Evolutionary conservation across 805 yeast genomes (phyloP).

Genomic region (Ogataea dorogensis): DNA sequence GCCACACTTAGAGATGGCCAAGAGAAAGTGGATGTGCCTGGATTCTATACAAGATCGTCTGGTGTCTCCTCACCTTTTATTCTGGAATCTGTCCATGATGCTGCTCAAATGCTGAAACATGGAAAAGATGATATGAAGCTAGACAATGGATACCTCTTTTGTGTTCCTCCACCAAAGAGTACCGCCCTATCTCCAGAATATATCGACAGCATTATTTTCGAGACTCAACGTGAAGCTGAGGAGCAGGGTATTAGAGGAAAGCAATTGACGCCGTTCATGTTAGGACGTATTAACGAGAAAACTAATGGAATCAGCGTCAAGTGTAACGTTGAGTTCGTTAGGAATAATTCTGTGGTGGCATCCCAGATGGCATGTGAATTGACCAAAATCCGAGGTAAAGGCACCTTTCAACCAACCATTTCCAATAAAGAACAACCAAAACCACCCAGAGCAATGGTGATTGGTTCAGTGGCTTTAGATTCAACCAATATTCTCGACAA

Average conservation of each 20-base stretch:
- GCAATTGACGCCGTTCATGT: constrained; percentile 73
- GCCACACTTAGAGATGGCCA: constrained; percentile 46
- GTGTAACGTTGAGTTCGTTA: constrained; percentile 72
- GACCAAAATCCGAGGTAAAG: constrained; percentile 3
- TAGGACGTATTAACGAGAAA: constrained; percentile 59
- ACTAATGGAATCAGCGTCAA: constrained; percentile 70
- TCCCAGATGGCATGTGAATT: constrained; percentile 62
- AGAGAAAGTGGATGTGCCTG: constrained; percentile 60
- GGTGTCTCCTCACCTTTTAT: constrained; percentile 70
- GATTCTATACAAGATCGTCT: constrained; percentile 76
- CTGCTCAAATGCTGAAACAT: constrained; percentile 59
- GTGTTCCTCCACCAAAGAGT: constrained; percentile 76
- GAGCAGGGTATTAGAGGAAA: constrained; percentile 60
- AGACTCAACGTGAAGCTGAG: constrained; percentile 58
- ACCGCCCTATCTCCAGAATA: constrained; percentile 53
- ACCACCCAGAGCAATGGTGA: constrained; percentile 39
- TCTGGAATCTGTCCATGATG: constrained; percentile 50
- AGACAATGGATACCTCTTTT: constrained; percentile 69
- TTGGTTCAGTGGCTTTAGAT: constrained; percentile 81
- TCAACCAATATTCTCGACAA: constrained; percentile 50
- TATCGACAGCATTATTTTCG: constrained; percentile 55
- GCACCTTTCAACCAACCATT: constrained; percentile 3
- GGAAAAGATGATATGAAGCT: constrained; percentile 49
- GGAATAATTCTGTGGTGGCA: constrained; percentile 71
- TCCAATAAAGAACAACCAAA: constrained; percentile 2